Evolutionary conservation across 805 yeast species (phyloP).

Genomic region (Candida namnaoensis): DNA sequence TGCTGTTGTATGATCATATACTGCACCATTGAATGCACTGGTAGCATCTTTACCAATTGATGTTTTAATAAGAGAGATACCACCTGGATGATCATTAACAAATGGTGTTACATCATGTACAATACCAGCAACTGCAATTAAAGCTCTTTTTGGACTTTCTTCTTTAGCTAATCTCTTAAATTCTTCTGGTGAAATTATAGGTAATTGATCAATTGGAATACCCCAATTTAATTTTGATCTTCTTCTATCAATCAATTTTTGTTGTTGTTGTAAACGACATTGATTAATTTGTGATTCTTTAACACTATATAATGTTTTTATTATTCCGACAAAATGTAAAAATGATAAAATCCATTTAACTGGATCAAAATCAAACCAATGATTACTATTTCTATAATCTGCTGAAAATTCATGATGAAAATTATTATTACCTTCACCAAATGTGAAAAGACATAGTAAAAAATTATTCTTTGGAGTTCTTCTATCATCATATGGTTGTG

Average conservation of each 20-base stretch:
- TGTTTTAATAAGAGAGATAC: slow-evolving; percentile 64
- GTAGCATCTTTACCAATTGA: slow-evolving; percentile 93
- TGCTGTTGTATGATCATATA: slow-evolving; percentile 87
- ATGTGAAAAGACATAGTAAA: slow-evolving; percentile 55
- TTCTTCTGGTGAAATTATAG: slow-evolving; percentile 50
- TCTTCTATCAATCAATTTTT: slow-evolving; percentile 68
- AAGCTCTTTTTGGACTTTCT: slow-evolving; percentile 43
- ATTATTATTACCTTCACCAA: slow-evolving; percentile 89
- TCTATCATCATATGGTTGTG: slow-evolving; percentile 65
- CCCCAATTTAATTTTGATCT: slow-evolving; percentile 87
- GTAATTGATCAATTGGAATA: slow-evolving; percentile 81
- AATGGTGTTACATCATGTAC: slow-evolving; percentile 92
- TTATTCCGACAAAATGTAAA: slow-evolving; percentile 45
- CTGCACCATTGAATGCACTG: slow-evolving; percentile 91
- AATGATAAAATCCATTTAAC: slow-evolving; percentile 59
- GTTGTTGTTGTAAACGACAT: slow-evolving; percentile 74
- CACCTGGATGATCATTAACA: slow-evolving; percentile 92
- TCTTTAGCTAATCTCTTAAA: slow-evolving; percentile 29
- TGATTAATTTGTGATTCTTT: slow-evolving; percentile 45
- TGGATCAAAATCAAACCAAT: slow-evolving; percentile 77
- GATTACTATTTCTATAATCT: slow-evolving; percentile 72
- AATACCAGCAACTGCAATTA: slow-evolving; percentile 82
- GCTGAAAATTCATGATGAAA: slow-evolving; percentile 94
- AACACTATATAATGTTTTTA: slow-evolving; percentile 46
- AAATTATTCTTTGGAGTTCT: slow-evolving; percentile 66